Base-by-base conservation (phyloP, 2,329 filamentous ascomycete genomes). In the Epicoccum nigrum region DNA sequence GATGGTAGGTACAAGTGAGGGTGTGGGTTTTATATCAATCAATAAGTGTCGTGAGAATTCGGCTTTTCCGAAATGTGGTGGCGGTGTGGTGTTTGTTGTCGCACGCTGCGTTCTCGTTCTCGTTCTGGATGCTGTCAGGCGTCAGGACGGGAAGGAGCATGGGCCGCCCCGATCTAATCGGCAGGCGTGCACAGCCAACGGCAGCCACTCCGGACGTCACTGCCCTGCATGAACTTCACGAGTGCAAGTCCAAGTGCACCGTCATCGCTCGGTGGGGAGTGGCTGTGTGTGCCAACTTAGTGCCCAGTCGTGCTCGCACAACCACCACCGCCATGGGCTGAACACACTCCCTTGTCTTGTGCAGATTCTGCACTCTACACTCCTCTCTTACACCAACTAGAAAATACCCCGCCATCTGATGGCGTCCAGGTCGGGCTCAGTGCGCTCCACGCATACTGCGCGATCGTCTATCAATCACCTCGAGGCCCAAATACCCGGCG, bases 401-500 rank as follows among this genome's bases (percentile, higher is more conserved):
- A n/a, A n/a, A n/a, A n/a, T n/a, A 19, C 56, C 56, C 65, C 64
- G 59, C 60, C 53, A 70, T 71, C 67, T 45, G n/a, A n/a, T n/a
- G n/a, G n/a, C 68, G 23, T 60, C 67, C 42, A 45, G 55, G 21
- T 50, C 55, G 13, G 53, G 58, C 38, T 65, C 69, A 9, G 54
- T 60, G 23, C 57, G 55, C 51, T 65, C 68, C 7, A 58, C 64
- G n/a, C 43, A 47, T 33, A 52, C 49, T 21, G 21, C 49, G 20
- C 49, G 43, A 4, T 52, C 49, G 21, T 52, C 49, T 16, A 20
- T 52, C 43, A 47, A 25, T 25, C 61, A 54, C 27, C 65, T 79
- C 33, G 73, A 79, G 56, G 72, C 77, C 34, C 71, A 73, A 23
- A 74, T 81, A 3, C 79, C 79, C 16, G 80, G 81, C 39, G 75